Conservation (phyloP, 1,284 basidiomycete genomes). For the Salmacisia buchloeana region DNA sequence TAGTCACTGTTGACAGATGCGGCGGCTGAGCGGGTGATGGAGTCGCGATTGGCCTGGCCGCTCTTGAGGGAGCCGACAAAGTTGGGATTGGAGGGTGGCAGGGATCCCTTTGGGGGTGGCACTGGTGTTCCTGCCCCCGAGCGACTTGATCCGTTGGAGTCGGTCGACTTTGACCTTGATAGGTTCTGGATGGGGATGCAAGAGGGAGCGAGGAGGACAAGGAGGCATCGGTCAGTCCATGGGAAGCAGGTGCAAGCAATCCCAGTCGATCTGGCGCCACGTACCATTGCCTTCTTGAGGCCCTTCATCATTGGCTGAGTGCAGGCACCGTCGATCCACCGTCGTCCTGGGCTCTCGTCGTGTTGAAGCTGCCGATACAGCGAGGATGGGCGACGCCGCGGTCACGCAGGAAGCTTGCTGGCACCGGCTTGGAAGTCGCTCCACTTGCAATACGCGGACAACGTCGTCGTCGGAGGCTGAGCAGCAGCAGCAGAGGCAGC, state of each 20-base stretch:
- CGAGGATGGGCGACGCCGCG: no score
- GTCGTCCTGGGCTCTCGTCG: no score
- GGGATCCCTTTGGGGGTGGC: slow-evolving; percentile 39
- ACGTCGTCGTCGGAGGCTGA: no score
- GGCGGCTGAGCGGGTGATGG: slow-evolving; percentile 32
- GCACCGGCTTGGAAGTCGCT: no score
- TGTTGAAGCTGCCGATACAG: no score
- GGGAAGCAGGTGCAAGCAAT: not conserved
- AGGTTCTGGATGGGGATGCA: slow-evolving; percentile 29
- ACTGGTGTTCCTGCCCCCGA: slow-evolving; percentile 30
- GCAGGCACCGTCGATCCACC: not conserved
- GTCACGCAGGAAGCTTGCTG: no score
- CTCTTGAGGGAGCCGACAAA: slow-evolving; percentile 39
- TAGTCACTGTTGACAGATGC: slow-evolving; percentile 14
- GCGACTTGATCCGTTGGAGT: slow-evolving; percentile 26
- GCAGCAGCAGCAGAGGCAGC: no score
- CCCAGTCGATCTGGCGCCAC: slow-evolving; percentile 14
- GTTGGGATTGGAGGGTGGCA: slow-evolving; percentile 28
- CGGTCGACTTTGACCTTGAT: slow-evolving; percentile 42
- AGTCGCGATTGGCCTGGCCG: slow-evolving; percentile 15
- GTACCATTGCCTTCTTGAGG: slow-evolving; percentile 50
- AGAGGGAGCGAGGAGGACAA: not conserved
- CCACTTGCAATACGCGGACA: no score
- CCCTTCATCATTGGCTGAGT: slow-evolving; percentile 42
- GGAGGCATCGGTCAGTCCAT: not conserved